These are phyloP conservation scores for Prillingera fragicola DNA, from an alignment of 1,284 basidiomycete species.

Conservation along the genomic window DNA sequence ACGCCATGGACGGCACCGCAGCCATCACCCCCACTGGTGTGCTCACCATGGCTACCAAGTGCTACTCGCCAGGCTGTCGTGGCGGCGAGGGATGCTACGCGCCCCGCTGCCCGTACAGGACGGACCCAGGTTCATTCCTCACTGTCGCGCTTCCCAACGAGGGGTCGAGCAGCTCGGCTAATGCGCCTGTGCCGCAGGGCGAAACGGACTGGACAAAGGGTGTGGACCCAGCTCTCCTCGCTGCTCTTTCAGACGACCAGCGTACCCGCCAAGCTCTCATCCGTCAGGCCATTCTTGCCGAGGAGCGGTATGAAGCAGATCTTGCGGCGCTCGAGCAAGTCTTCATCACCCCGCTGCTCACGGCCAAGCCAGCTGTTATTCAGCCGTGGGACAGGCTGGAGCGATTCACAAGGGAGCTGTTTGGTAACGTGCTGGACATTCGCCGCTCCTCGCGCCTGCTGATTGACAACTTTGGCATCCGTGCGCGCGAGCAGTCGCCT, in stretches of 20 bases:
- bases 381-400: slow-evolving; percentile 58
- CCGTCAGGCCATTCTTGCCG: slow-evolving; percentile 81
- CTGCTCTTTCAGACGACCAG: slow-evolving; percentile 66
- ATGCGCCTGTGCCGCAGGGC: too few species aligned
- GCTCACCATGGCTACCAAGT: slow-evolving; percentile 58
- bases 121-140: slow-evolving; percentile 41
- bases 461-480: slow-evolving; percentile 76
- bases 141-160: slow-evolving; percentile 2
- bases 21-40: slow-evolving; percentile 55
- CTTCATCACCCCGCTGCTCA: slow-evolving; percentile 72
- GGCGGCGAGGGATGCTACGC: slow-evolving; percentile 52
- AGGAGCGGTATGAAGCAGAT: slow-evolving; percentile 85
- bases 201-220: slow-evolving; percentile 61
- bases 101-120: slow-evolving; percentile 66
- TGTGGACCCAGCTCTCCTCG: slow-evolving; percentile 63
- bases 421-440: slow-evolving; percentile 78
- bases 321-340: slow-evolving; percentile 73
- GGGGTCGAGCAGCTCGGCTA: slow-evolving; percentile 1
- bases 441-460: slow-evolving; percentile 73
- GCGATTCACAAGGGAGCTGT: slow-evolving; percentile 77
- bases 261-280: slow-evolving; percentile 84
- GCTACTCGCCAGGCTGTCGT: slow-evolving; percentile 57
- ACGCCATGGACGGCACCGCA: slow-evolving; percentile 72
- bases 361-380: slow-evolving; percentile 68
- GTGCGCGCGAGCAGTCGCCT: slow-evolving; percentile 80